Percentiles rank a stretch among this genome's conserved stretches.
phyloP scores from a whole-genome alignment of 345 rosid genomes.

The Eucalyptus globulus region DNA sequence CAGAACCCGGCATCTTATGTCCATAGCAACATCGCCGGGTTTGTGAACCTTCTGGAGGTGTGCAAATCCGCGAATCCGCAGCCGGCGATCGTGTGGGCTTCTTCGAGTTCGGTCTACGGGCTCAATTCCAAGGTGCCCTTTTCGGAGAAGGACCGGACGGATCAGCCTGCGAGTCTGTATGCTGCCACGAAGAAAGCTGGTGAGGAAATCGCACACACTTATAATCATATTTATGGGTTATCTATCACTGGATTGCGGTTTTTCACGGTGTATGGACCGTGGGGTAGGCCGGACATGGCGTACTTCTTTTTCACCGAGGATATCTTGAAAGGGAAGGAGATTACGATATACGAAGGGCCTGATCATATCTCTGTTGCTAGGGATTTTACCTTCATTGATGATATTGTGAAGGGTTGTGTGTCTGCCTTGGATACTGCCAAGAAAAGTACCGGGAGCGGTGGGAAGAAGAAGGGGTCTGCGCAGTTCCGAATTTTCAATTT shows the following conservation, averaged over 20 bases:
- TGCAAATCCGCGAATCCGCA: conserved; percentile 15
- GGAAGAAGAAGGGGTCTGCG: conserved; percentile 19
- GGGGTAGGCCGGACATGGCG: conserved; percentile 32
- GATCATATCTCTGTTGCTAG: conserved; percentile 12
- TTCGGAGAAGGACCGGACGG: conserved; percentile 23
- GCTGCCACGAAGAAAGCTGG: conserved; percentile 30
- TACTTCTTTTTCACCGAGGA: conserved; percentile 20
- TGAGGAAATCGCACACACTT: conserved; percentile 20
- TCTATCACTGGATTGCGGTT: conserved; percentile 22
- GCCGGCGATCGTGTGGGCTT: conserved; percentile 23
- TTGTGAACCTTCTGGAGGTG: conserved; percentile 9
- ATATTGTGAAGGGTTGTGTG: conserved; percentile 19
- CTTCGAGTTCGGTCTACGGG: conserved; percentile 24
- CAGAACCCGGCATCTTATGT: conserved; percentile 19
- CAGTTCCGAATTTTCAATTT: conserved; percentile 16
- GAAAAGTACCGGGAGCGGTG: conserved; percentile 21
- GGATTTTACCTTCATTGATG: conserved; percentile 25
- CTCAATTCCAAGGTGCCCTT: conserved; percentile 17
- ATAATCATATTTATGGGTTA: conserved; percentile 22
- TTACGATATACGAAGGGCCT: conserved; percentile 8
- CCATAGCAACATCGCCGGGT: conserved; percentile 12
- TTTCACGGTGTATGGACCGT: conserved; percentile 21
- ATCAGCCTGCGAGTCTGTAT: conserved; percentile 25
- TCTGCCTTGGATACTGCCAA: conserved; percentile 19
- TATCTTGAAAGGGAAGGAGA: conserved; percentile 21